phyloP scores from a whole-genome alignment of 805 yeast genomes.

The Yarrowia osloensis region DNA sequence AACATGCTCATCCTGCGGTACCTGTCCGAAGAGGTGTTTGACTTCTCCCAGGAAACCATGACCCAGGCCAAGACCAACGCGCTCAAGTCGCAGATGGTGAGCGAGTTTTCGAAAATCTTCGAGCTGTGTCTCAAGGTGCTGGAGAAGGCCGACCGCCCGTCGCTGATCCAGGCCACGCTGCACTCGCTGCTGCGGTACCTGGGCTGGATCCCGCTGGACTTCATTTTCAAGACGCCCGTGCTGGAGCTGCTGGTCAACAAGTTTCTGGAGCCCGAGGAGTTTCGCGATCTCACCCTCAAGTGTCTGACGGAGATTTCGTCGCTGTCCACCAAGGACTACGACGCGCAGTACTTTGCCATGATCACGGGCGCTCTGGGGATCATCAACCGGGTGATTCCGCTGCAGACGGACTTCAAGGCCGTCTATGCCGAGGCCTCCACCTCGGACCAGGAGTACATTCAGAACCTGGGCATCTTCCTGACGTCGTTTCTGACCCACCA shows the following conservation, averaged over 20 bases:
- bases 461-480: slow-evolving; percentile 91
- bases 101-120: slow-evolving; percentile 91
- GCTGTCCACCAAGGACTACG: slow-evolving; percentile 55
- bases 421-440: slow-evolving; percentile 76
- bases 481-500: slow-evolving; percentile 82
- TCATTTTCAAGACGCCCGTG: slow-evolving; percentile 83
- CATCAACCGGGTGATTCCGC: slow-evolving; percentile 68
- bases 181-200: slow-evolving; percentile 79
- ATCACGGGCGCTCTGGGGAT: slow-evolving; percentile 75
- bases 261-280: slow-evolving; percentile 74
- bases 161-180: slow-evolving; percentile 80
- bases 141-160: slow-evolving; percentile 83
- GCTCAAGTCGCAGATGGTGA: slow-evolving; percentile 79
- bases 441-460: slow-evolving; percentile 88
- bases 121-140: slow-evolving; percentile 90
- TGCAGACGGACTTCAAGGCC: slow-evolving; percentile 65
- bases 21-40: slow-evolving; percentile 93
- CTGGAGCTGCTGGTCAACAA: slow-evolving; percentile 70
- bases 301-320: slow-evolving; percentile 90
- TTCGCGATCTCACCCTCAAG: slow-evolving; percentile 81
- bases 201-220: slow-evolving; percentile 92
- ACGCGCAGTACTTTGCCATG: slow-evolving; percentile 62
- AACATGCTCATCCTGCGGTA: slow-evolving; percentile 90
- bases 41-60: slow-evolving; percentile 92
- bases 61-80: slow-evolving; percentile 91